Evolutionary conservation across 352 stramenopile genomes (phyloP), one percentile per base, ranked within the genome.

Genomic region (Phytophthora macrochlamydospora): DNA sequence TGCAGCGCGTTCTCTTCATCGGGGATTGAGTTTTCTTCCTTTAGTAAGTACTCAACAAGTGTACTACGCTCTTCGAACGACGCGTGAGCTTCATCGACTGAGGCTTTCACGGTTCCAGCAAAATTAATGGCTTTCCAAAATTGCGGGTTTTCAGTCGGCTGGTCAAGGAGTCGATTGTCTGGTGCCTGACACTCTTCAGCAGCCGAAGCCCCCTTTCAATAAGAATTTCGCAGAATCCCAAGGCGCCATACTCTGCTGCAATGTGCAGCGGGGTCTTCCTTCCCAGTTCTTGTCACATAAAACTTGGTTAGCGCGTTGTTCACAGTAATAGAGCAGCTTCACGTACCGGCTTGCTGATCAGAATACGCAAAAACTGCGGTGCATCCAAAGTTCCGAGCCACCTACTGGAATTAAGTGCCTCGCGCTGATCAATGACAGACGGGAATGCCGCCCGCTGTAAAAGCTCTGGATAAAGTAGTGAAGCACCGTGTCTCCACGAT

Each of bases 111-210:
- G 35, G 58, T 51, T 18, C 56, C 65, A 6, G 66, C 73, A 62
- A 87, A 87, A 50, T 87, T 87, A 35, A 87, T 66, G 8, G 76
- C 51, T 51, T 76, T 85, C 75, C 75, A 83, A 28, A 72, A 80
- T 24, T 83, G 64, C 5, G 51, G 68, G 24, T 66, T 71, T 48
- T 81, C 61, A 9, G 61, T 75, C 7, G 67, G 63, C 40, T 77
- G 73, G 46, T 81, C 70, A 40, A 81, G 50, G 12, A 87, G 73
- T 13, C 76, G 73, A 29, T 72, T 79, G 30, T 85, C 73, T 35
- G 66, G 66, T 9, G 59, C 56, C 46, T 73, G 74, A 30, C 73
- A 81, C 48, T 82, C 78, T 60, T 81, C 71, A 30, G 51, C 73
- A 8, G 58, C 70, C 4, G 64, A 51, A 7, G 78, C 78, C 37